Evolutionary conservation across 31 red algal genomes (phyloP).

Genomic region (Porphyra umbilicalis): DNA sequence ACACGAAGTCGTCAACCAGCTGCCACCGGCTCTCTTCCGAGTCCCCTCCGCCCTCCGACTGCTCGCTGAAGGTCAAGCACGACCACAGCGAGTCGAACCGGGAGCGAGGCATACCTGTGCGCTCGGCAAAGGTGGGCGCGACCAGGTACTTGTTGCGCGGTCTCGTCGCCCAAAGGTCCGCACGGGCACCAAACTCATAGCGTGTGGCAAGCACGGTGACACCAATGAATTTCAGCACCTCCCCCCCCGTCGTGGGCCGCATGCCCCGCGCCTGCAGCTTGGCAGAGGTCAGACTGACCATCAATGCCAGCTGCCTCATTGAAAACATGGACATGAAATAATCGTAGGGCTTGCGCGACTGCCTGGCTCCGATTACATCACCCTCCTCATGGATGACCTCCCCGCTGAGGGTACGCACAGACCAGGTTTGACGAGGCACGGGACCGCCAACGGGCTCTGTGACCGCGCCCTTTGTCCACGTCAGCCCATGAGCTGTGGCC

Average conservation of each 20-base stretch:
- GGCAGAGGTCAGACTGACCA: too few relatives aligned
- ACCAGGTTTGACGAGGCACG: too few relatives aligned
- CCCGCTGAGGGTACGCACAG: too few relatives aligned
- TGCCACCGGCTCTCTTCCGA: conserved; percentile 10
- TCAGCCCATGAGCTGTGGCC: too few relatives aligned
- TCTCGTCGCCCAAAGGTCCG: conserved; percentile 6
- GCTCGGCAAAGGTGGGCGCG: conserved; percentile 4
- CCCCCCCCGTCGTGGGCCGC: neutral
- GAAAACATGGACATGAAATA: too few relatives aligned
- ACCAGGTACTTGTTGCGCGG: neutral
- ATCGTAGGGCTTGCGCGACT: too few relatives aligned
- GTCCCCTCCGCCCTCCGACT: neutral
- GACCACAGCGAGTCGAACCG: conserved; percentile 13
- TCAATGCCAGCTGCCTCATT: too few relatives aligned
- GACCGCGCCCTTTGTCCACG: too few relatives aligned
- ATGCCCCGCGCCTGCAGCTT: too few relatives aligned
- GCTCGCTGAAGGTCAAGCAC: neutral
- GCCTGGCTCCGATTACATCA: too few relatives aligned
- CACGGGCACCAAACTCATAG: conserved; percentile 8
- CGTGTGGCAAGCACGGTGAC: conserved; percentile 8
- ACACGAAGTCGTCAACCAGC: conserved; percentile 13
- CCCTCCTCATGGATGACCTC: too few relatives aligned
- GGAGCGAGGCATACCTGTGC: conserved; percentile 9
- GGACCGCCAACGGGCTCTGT: too few relatives aligned
- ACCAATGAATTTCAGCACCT: conserved; percentile 13